Evolutionary conservation across 208 protist species (phyloP).

Genomic region (Trypanosoma mega): DNA sequence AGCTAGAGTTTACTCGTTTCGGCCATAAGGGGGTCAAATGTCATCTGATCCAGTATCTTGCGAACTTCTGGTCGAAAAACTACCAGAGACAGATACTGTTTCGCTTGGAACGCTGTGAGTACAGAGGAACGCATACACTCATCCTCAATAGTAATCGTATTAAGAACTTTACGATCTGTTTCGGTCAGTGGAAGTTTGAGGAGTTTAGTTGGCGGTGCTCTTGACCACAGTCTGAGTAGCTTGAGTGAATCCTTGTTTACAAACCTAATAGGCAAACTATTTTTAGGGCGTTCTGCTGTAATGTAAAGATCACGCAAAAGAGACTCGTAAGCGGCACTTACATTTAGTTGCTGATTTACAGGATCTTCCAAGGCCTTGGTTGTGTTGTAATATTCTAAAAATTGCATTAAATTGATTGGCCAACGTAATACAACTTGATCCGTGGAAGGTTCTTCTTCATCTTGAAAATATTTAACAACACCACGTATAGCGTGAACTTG

Average conservation of each 20-base stretch:
- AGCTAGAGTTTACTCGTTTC: slow-evolving; percentile 23
- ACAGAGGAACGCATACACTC: slow-evolving; percentile 51
- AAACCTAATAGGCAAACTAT: slow-evolving; percentile 62
- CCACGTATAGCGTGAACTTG: slow-evolving; percentile 84
- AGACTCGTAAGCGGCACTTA: slow-evolving; percentile 56
- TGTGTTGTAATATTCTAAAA: slow-evolving; percentile 88
- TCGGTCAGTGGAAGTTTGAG: slow-evolving; percentile 49
- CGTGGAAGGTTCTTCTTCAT: slow-evolving; percentile 48
- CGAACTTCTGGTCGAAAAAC: slow-evolving; percentile 35
- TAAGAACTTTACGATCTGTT: slow-evolving; percentile 77
- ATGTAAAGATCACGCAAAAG: slow-evolving; percentile 63
- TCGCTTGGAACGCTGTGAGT: slow-evolving; percentile 73
- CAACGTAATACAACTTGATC: slow-evolving; percentile 70
- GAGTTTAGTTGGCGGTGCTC: slow-evolving; percentile 29
- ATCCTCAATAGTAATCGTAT: slow-evolving; percentile 60
- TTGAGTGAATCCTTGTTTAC: slow-evolving; percentile 45
- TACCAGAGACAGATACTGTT: slow-evolving; percentile 69
- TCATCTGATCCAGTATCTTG: slow-evolving; percentile 23
- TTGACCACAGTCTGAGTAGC: slow-evolving; percentile 58
- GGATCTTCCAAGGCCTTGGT: slow-evolving; percentile 66
- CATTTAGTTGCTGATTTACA: slow-evolving; percentile 48
- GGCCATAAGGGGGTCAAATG: slow-evolving; percentile 16
- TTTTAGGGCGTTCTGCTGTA: slow-evolving; percentile 40
- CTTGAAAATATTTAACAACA: slow-evolving; percentile 63
- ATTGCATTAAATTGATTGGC: slow-evolving; percentile 87